These are phyloP conservation scores for Collybiopsis luxurians DNA, from an alignment of 768 basidiomycete genomes.

Conservation along the genomic window DNA sequence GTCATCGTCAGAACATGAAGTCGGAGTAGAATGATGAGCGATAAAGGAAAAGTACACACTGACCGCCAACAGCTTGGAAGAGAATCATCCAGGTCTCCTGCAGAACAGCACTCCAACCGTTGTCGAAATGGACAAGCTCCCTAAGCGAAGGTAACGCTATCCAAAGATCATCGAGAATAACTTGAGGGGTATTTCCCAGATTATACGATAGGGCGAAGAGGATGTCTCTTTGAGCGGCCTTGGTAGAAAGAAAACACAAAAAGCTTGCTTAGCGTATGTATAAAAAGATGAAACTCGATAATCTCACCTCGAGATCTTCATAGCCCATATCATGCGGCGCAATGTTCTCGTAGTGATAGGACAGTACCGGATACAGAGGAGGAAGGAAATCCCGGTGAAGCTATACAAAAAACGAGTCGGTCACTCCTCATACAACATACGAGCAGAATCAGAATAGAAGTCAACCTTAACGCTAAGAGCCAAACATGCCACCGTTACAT, in stretches of 20 bases:
- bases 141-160: conserved; percentile 50
- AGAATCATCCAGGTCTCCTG: conserved; percentile 49
- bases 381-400: conserved; percentile 61
- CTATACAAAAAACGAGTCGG: conserved; percentile 26
- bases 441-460: background rate
- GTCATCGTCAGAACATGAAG: background rate
- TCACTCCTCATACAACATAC: too few relatives aligned
- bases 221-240: conserved; percentile 59
- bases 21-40: too few relatives aligned
- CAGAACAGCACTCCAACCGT: conserved; percentile 46
- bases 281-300: background rate
- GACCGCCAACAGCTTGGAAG: conserved; percentile 40
- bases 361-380: conserved; percentile 52
- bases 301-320: conserved; percentile 52
- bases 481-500: conserved; percentile 55
- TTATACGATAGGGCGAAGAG: conserved; percentile 43
- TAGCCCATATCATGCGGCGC: conserved; percentile 45
- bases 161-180: conserved; percentile 60
- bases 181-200: conserved; percentile 53
- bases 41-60: conserved; percentile 19
- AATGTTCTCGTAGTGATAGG: conserved; percentile 47
- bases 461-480: conserved; percentile 60
- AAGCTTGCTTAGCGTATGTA: background rate
- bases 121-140: conserved; percentile 25
- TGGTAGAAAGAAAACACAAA: conserved; percentile 4